Conservation (phyloP, 2,329 filamentous ascomycete species). For the Pezicula radicicola region DNA sequence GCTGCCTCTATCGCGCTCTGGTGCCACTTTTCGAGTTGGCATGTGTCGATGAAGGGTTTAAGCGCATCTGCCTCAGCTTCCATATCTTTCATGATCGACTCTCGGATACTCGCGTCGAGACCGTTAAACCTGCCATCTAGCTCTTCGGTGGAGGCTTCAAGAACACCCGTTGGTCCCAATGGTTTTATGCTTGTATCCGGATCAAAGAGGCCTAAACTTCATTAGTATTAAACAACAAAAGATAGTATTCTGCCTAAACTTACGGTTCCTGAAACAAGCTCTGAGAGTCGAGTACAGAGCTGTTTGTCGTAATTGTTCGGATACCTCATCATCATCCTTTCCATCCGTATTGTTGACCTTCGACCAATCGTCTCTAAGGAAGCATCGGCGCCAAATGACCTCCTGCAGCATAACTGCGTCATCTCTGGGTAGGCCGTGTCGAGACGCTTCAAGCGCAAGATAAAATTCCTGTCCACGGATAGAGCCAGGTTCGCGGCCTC, state of each 20-base stretch:
- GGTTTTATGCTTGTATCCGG: conserved; percentile 40
- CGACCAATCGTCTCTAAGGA: conserved; percentile 82
- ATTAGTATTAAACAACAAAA: conserved; percentile 25
- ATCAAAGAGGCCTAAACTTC: conserved; percentile 34
- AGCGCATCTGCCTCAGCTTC: conserved; percentile 68
- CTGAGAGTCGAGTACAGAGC: conserved; percentile 66
- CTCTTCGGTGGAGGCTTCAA: conserved; percentile 59
- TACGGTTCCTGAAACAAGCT: conserved; percentile 63
- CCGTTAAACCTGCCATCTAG: conserved; percentile 58
- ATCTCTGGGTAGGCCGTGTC: conserved; percentile 49
- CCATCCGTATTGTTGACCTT: conserved; percentile 73
- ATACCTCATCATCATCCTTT: conserved; percentile 67
- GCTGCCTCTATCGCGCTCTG: conserved; percentile 35
- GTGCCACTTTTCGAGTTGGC: conserved; percentile 70
- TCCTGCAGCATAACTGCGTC: conserved; percentile 52
- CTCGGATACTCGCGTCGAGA: conserved; percentile 60
- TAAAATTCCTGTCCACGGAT: conserved; percentile 65
- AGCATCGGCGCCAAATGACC: conserved; percentile 86
- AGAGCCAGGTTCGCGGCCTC: conserved; percentile 36
- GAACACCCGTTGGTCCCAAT: conserved; percentile 48
- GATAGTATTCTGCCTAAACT: conserved; percentile 29
- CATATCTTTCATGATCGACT: conserved; percentile 70
- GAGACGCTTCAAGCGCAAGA: conserved; percentile 38
- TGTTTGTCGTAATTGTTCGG: conserved; percentile 60
- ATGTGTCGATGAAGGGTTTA: conserved; percentile 60